Conservation (phyloP, 2,329 filamentous ascomycete genomes). For the Phaeosphaeria sp. region DNA sequence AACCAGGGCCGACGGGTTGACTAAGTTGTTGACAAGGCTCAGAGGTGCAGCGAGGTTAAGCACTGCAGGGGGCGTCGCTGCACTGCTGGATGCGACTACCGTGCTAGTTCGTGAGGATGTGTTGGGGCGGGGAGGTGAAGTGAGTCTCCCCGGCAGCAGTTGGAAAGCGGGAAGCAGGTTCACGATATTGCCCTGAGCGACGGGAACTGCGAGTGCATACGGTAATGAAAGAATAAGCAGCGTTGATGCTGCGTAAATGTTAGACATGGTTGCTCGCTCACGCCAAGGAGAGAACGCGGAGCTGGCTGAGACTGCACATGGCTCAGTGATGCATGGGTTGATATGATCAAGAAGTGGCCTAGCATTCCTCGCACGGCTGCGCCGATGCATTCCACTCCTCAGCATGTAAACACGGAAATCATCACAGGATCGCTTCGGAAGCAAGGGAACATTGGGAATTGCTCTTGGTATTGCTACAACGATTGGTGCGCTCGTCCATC, state of each 20-base stretch:
- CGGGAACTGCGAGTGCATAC: slow-evolving; percentile 8
- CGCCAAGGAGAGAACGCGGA: slow-evolving; percentile 13
- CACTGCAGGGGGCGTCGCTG: background rate
- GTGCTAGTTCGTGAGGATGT: background rate
- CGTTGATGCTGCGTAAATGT: slow-evolving; percentile 15
- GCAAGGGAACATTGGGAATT: slow-evolving; percentile 12
- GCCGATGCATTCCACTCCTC: slow-evolving; percentile 21
- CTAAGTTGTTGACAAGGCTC: background rate
- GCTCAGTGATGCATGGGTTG: slow-evolving; percentile 5
- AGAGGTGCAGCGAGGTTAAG: slow-evolving; percentile 5
- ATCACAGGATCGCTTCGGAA: slow-evolving; percentile 19
- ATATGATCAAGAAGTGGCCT: slow-evolving; percentile 12
- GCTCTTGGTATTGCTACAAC: slow-evolving; percentile 10
- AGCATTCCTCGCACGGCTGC: slow-evolving; percentile 24
- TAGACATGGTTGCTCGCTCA: slow-evolving; percentile 26
- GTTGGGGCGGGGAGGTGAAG: too few species aligned
- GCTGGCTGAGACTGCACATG: slow-evolving; percentile 8
- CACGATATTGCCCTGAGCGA: slow-evolving; percentile 12
- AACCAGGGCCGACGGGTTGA: background rate
- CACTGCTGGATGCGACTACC: background rate
- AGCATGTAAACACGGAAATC: slow-evolving; percentile 12
- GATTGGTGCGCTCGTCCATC: slow-evolving; percentile 1
- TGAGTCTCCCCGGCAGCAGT: background rate
- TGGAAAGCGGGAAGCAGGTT: slow-evolving; percentile 5
- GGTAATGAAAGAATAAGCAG: slow-evolving; percentile 26